These are phyloP conservation scores for Cystobasidium pallidum DNA, from an alignment of 1,284 basidiomycete genomes.

Conservation along the genomic window DNA sequence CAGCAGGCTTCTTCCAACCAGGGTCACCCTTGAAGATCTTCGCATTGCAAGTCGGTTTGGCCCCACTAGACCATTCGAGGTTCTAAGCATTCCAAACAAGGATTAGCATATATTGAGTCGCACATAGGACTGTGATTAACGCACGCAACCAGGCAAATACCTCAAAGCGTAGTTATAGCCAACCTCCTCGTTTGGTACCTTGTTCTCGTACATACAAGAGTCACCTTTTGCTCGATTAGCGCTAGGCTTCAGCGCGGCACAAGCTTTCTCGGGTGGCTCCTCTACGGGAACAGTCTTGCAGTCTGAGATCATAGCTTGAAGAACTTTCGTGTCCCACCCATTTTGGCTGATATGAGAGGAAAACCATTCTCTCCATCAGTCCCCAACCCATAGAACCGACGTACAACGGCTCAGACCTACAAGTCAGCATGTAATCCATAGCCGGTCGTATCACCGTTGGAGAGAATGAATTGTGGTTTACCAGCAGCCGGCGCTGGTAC, in stretches of 20 bases:
- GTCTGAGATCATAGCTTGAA: slow-evolving; percentile 12
- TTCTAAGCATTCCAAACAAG: slow-evolving; percentile 6
- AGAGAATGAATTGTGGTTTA: slow-evolving; percentile 21
- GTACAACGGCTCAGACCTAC: neutral
- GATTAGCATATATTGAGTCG: neutral
- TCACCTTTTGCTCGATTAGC: slow-evolving; percentile 6
- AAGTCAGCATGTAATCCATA: slow-evolving; percentile 38
- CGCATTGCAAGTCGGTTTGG: slow-evolving; percentile 24
- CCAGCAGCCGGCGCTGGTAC: slow-evolving; percentile 16
- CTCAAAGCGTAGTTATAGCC: slow-evolving; percentile 7
- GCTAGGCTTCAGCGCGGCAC: slow-evolving; percentile 16
- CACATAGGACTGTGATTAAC: neutral
- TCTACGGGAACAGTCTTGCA: slow-evolving; percentile 39
- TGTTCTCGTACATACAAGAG: slow-evolving; percentile 15
- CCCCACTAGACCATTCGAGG: slow-evolving; percentile 17
- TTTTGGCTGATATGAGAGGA: slow-evolving; percentile 5
- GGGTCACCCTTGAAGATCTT: slow-evolving; percentile 28
- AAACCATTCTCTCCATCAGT: neutral
- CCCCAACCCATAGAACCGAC: too few species aligned
- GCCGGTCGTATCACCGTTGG: slow-evolving; percentile 29
- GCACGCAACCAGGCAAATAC: slow-evolving; percentile 34
- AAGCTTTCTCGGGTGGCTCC: slow-evolving; percentile 31
- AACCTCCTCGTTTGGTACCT: slow-evolving; percentile 34
- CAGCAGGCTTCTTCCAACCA: slow-evolving; percentile 6
- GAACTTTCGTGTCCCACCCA: slow-evolving; percentile 31